phyloP scores from a whole-genome alignment of 2,329 filamentous ascomycete genomes.

The Lasiodiplodia sp. region DNA sequence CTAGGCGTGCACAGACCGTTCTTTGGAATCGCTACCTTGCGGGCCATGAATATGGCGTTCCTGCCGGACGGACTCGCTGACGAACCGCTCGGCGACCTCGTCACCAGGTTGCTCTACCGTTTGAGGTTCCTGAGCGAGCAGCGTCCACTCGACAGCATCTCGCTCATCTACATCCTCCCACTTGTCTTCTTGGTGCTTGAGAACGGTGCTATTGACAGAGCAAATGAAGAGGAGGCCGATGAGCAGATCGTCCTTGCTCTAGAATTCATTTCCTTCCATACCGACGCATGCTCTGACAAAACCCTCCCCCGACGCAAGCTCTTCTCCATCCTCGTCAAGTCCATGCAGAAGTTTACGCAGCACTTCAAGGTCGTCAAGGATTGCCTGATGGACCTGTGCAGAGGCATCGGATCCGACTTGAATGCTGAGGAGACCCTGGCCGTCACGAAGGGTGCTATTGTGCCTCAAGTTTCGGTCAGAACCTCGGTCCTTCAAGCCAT shows the following conservation, averaged over 20 bases:
- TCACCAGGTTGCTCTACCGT: slow-evolving; percentile 89
- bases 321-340: slow-evolving; percentile 73
- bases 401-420: slow-evolving; percentile 85
- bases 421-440: slow-evolving; percentile 73
- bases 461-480: slow-evolving; percentile 79
- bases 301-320: slow-evolving; percentile 79
- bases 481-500: slow-evolving; percentile 88
- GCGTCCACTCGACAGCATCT: slow-evolving; percentile 88
- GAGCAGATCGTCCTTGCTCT: slow-evolving; percentile 88
- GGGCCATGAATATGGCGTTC: slow-evolving; percentile 76
- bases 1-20: slow-evolving; percentile 81
- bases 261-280: slow-evolving; percentile 89
- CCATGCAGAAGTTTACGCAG: slow-evolving; percentile 88
- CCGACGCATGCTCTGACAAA: slow-evolving; percentile 76
- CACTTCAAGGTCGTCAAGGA: slow-evolving; percentile 97
- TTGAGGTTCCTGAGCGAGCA: slow-evolving; percentile 91
- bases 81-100: slow-evolving; percentile 82
- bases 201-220: slow-evolving; percentile 77
- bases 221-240: slow-evolving; percentile 77
- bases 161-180: slow-evolving; percentile 85
- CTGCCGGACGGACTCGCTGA: slow-evolving; percentile 75
- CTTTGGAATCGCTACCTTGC: slow-evolving; percentile 84
- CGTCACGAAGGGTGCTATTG: slow-evolving; percentile 79
- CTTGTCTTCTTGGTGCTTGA: slow-evolving; percentile 80
- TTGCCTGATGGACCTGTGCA: slow-evolving; percentile 84